Conservation (phyloP, 73 alveolate species). For the Durusdinium trenchii region DNA sequence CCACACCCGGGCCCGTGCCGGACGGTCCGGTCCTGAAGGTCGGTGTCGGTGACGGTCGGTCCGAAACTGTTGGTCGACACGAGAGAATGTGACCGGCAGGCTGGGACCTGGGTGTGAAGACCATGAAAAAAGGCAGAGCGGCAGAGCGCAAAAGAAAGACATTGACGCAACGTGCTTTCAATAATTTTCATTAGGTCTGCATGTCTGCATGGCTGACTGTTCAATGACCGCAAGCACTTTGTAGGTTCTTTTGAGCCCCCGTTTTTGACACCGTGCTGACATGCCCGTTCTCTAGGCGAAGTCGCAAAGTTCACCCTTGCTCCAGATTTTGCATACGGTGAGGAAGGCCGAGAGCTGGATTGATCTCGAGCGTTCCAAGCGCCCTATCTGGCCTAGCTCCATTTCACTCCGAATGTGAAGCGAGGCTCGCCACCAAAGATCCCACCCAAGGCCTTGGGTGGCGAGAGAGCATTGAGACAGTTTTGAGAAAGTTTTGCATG, state of each 20-base stretch:
- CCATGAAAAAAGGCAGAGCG: slow-evolving; percentile 96
- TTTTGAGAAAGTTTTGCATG: not conserved
- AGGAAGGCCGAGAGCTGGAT: slow-evolving; percentile 92
- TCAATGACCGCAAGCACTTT: too few species aligned
- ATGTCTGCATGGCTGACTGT: not conserved
- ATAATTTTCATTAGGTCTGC: too few species aligned
- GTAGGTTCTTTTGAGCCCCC: too few species aligned
- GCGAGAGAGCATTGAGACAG: not conserved
- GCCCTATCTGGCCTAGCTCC: not conserved
- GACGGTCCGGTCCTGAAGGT: too few species aligned
- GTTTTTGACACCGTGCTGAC: too few species aligned
- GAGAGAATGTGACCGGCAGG: not conserved
- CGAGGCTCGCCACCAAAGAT: slow-evolving; percentile 98
- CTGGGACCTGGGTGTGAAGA: slow-evolving; percentile 99
- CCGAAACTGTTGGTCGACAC: not conserved
- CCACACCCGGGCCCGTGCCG: too few species aligned
- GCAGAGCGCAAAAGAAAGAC: not conserved
- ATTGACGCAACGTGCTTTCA: too few species aligned
- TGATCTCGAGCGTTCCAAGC: not conserved
- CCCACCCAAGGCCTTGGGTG: slow-evolving; percentile 97
- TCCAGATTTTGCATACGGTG: slow-evolving; percentile 98
- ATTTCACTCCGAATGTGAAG: not conserved
- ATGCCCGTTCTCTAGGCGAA: not conserved
- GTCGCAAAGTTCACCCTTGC: slow-evolving; percentile 74
- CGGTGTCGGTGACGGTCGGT: too few species aligned